Conservation (phyloP, 768 basidiomycete genomes). For the Paxillus ammoniavirescens region DNA sequence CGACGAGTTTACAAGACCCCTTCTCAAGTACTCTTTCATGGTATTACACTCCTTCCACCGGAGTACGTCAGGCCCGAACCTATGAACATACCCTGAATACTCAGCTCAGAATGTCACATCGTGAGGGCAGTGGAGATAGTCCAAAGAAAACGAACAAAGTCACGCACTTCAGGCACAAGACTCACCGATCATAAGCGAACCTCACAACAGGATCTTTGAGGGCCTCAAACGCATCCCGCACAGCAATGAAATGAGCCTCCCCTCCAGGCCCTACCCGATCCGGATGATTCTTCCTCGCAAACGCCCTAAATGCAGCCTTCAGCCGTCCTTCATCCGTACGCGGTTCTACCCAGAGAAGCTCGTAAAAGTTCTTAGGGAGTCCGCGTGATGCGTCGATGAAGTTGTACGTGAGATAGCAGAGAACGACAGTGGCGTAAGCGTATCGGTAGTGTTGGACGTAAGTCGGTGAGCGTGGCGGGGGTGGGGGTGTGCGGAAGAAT, state of each 20-base stretch:
- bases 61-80: conserved; percentile 76
- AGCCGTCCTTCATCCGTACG: conserved; percentile 64
- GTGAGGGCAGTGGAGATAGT: background rate
- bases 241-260: conserved; percentile 64
- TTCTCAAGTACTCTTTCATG: conserved; percentile 63
- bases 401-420: conserved; percentile 66
- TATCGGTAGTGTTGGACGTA: conserved; percentile 62
- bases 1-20: conserved; percentile 59
- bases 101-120: conserved; percentile 7
- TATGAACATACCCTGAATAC: conserved; percentile 23
- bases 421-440: conserved; percentile 60
- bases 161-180: background rate
- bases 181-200: conserved; percentile 85
- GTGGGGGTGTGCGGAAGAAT: conserved; percentile 34
- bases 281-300: conserved; percentile 74
- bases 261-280: conserved; percentile 62
- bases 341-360: conserved; percentile 63
- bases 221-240: conserved; percentile 74
- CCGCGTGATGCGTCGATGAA: conserved; percentile 54
- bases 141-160: background rate
- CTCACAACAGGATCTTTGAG: conserved; percentile 73
- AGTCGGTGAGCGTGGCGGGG: conserved; percentile 40
- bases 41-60: conserved; percentile 69
- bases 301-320: conserved; percentile 71
- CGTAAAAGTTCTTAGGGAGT: conserved; percentile 73